These are phyloP conservation scores for Alternaria arborescens DNA, from an alignment of 2,329 filamentous ascomycete genomes.

Conservation along the genomic window DNA sequence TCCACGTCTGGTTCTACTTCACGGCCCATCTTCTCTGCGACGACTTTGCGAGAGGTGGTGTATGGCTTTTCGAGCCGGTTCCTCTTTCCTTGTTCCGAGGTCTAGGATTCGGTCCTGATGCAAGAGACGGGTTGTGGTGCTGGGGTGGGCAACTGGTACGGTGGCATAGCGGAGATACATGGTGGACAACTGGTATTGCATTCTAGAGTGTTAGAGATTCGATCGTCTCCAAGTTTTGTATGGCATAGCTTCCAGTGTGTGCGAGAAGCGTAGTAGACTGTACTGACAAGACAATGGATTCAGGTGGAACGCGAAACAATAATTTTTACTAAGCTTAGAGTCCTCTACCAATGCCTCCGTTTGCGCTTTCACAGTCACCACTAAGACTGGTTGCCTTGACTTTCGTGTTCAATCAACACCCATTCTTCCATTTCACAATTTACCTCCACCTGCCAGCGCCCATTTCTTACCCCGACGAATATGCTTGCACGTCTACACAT, in stretches of 20 bases:
- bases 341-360: not conserved
- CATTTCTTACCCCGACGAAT: not conserved
- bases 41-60: constrained; percentile 75
- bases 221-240: not conserved
- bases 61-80: constrained; percentile 86
- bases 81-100: constrained; percentile 75
- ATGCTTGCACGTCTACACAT: not conserved
- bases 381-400: not conserved
- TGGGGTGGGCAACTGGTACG: constrained; percentile 66
- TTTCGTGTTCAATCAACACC: not conserved
- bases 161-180: constrained; percentile 68
- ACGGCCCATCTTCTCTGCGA: constrained; percentile 74
- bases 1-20: constrained; percentile 71
- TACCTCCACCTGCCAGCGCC: not conserved
- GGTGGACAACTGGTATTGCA: constrained; percentile 68
- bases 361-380: not conserved
- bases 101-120: constrained; percentile 66
- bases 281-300: not conserved
- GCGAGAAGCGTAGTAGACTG: not conserved
- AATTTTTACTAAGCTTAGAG: not conserved
- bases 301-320: not conserved
- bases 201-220: constrained; percentile 35
- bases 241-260: not conserved
- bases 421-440: not conserved
- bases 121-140: constrained; percentile 72